Evolutionary conservation across 1,284 basidiomycete genomes (phyloP).

Genomic region (Fomitopsis schrenkii): DNA sequence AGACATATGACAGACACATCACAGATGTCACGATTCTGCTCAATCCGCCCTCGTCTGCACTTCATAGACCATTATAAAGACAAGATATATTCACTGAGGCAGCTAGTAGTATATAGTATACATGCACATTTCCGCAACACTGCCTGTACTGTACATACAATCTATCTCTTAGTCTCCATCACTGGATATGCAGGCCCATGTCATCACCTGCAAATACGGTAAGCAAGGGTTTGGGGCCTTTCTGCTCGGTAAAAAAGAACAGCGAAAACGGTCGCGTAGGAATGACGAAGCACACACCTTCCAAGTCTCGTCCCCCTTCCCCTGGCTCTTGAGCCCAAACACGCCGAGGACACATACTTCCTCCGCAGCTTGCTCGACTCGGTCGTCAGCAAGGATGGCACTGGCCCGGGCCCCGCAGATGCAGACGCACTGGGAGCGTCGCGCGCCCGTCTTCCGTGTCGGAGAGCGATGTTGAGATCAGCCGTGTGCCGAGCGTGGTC

Average conservation of each 20-base stretch:
- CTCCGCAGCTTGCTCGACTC: conserved; percentile 11
- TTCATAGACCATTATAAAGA: no score
- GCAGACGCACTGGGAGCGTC: conserved; percentile 14
- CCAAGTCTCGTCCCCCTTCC: background rate
- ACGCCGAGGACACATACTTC: conserved; percentile 21
- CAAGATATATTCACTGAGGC: no score
- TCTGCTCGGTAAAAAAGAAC: background rate
- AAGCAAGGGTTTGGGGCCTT: no score
- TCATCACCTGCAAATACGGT: no score
- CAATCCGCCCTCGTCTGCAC: no score
- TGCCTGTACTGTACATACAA: no score
- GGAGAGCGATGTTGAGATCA: conserved; percentile 29
- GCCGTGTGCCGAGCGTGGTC: conserved; percentile 27
- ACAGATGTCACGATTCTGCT: no score
- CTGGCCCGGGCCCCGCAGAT: background rate
- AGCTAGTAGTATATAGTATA: no score
- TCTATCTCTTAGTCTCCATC: no score
- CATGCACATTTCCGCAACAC: no score
- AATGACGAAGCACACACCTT: conserved; percentile 12
- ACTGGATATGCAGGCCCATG: no score
- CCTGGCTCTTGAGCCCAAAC: conserved; percentile 13
- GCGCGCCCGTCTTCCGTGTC: conserved; percentile 19
- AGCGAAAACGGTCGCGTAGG: background rate
- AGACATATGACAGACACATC: no score
- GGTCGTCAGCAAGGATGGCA: background rate